A percentile compares a stretch with the other conserved stretches of the same genome.
phyloP scores from a whole-genome alignment of 2,329 filamentous ascomycete genomes.

The Madurella mycetomatis region DNA sequence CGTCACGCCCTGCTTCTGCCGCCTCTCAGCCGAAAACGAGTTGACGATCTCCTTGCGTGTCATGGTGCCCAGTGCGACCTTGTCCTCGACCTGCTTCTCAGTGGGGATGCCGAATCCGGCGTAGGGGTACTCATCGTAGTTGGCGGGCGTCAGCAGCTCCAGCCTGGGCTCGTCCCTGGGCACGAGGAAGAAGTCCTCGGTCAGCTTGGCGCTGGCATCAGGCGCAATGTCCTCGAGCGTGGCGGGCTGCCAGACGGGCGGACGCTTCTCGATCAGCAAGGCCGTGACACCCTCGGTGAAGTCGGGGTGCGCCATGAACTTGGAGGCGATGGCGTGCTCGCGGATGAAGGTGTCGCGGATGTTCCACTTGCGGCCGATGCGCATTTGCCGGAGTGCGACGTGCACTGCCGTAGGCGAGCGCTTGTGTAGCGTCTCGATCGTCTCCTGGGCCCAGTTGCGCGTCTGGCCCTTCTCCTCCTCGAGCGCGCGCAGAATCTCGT shows the following conservation, averaged over 20 bases:
- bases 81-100: slow-evolving; percentile 55
- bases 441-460: slow-evolving; percentile 72
- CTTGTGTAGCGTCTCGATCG: slow-evolving; percentile 66
- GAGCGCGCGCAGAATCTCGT: slow-evolving; percentile 67
- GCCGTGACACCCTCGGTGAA: slow-evolving; percentile 90
- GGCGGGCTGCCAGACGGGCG: slow-evolving; percentile 71
- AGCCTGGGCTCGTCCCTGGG: slow-evolving; percentile 46
- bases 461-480: slow-evolving; percentile 50
- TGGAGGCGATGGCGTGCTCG: slow-evolving; percentile 77
- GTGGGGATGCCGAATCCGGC: slow-evolving; percentile 65
- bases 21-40: slow-evolving; percentile 55
- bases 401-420: slow-evolving; percentile 84
- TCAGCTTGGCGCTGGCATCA: slow-evolving; percentile 37
- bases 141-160: slow-evolving; percentile 54
- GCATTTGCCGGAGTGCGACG: slow-evolving; percentile 81
- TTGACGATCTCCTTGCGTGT: slow-evolving; percentile 57
- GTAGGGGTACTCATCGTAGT: slow-evolving; percentile 73
- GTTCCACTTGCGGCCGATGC: slow-evolving; percentile 67
- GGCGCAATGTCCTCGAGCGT: slow-evolving; percentile 62
- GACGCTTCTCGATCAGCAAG: slow-evolving; percentile 64
- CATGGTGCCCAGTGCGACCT: slow-evolving; percentile 39
- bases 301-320: slow-evolving; percentile 88
- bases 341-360: slow-evolving; percentile 81
- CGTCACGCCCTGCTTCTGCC: slow-evolving; percentile 64
- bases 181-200: slow-evolving; percentile 66